These are phyloP conservation scores for Parascedosporium putredinis DNA, from an alignment of 2,329 filamentous ascomycete species.

Conservation along the genomic window DNA sequence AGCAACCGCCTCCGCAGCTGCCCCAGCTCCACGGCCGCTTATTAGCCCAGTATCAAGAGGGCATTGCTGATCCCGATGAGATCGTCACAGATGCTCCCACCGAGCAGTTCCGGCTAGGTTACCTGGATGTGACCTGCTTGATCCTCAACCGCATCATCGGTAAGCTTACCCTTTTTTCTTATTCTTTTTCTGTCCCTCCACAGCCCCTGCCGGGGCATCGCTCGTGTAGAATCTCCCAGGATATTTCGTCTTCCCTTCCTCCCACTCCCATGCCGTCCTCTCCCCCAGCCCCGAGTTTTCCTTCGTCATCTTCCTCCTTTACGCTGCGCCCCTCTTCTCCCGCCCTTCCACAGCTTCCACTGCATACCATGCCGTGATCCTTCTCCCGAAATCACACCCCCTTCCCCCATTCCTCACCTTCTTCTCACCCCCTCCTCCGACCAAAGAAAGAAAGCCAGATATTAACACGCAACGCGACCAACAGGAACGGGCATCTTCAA, in stretches of 20 bases:
- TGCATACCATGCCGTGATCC: not conserved
- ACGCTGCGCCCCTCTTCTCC: not conserved
- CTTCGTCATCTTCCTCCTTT: not conserved
- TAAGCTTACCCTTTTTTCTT: constrained; percentile 13
- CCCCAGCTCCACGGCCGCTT: not conserved
- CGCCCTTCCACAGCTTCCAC: not conserved
- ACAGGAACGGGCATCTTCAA: constrained; percentile 28
- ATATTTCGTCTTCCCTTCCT: too few species aligned
- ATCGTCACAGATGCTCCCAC: constrained; percentile 24
- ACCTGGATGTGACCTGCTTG: constrained; percentile 25
- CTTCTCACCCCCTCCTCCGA: too few species aligned
- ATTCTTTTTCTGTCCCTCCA: too few species aligned
- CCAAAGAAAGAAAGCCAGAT: too few species aligned
- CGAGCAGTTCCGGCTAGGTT: constrained; percentile 24
- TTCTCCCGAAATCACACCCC: not conserved
- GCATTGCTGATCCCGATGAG: constrained; percentile 14
- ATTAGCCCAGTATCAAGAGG: constrained; percentile 3
- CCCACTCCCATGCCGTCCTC: not conserved
- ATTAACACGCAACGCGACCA: not conserved
- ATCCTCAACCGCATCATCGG: constrained; percentile 27
- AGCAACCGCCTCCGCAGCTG: not conserved
- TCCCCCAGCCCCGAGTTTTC: not conserved
- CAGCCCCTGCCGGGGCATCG: too few species aligned
- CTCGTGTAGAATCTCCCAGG: too few species aligned
- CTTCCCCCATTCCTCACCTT: too few species aligned